phyloP scores from a whole-genome alignment of 441 rosid species.

The Sinapis alba region DNA sequence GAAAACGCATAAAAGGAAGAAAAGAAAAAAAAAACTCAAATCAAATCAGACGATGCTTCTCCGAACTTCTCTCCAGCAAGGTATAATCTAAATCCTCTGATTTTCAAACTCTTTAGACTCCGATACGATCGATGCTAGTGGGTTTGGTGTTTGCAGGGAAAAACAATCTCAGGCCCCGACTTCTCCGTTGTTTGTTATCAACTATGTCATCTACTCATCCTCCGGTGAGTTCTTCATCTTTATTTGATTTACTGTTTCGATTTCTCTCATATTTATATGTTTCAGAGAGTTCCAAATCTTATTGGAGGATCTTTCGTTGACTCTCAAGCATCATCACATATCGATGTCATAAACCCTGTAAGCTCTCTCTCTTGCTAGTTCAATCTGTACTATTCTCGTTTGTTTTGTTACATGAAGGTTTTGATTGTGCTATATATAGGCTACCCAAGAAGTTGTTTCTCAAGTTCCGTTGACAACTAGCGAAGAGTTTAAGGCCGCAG shows the following conservation, averaged over 20 bases:
- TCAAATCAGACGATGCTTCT: conserved; percentile 38
- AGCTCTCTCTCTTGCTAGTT: conserved; percentile 23
- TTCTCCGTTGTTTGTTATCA: conserved; percentile 49
- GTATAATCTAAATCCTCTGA: conserved; percentile 28
- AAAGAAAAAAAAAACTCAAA: not conserved
- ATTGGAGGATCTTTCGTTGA: conserved; percentile 81
- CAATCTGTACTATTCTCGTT: not conserved
- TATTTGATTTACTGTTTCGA: not conserved
- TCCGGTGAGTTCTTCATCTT: conserved; percentile 42
- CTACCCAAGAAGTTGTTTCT: conserved; percentile 90
- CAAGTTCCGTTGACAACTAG: conserved; percentile 82
- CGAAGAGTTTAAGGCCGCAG: conserved; percentile 89
- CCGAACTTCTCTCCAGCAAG: conserved; percentile 48
- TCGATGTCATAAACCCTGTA: conserved; percentile 90
- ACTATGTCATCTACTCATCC: conserved; percentile 52
- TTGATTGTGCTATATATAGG: conserved; percentile 41
- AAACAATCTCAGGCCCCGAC: conserved; percentile 52
- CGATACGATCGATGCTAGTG: conserved; percentile 9
- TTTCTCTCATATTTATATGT: not conserved
- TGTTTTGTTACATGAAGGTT: not conserved
- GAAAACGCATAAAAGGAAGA: not conserved
- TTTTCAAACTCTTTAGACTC: not conserved
- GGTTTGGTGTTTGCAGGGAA: conserved; percentile 45
- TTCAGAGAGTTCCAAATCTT: conserved; percentile 84
- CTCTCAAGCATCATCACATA: conserved; percentile 57